Conservation (phyloP, 208 protist genomes). For the Trypanosoma lewisi region DNA sequence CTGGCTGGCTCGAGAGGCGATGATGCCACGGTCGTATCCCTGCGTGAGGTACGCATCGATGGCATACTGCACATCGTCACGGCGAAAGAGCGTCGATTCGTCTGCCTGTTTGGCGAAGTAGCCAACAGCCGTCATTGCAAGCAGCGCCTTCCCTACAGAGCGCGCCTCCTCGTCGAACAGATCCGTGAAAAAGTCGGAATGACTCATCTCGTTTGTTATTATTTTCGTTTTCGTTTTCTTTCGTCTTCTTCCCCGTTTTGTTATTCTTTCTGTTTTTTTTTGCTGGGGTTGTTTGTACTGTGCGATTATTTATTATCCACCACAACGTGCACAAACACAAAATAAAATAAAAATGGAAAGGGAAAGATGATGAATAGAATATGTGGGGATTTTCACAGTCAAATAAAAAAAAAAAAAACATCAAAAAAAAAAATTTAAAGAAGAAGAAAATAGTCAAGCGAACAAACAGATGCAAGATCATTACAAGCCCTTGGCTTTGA, state of each 20-base stretch:
- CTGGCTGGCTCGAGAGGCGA: conserved; percentile 55
- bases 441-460: conserved; percentile 9
- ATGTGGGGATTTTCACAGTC: too few species aligned
- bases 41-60: conserved; percentile 68
- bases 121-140: conserved; percentile 35
- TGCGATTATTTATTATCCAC: too few species aligned
- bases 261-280: conserved; percentile 9
- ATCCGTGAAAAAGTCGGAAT: conserved; percentile 15
- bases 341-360: background rate
- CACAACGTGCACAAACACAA: background rate
- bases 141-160: conserved; percentile 37
- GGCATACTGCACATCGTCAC: conserved; percentile 55
- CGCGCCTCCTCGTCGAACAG: conserved; percentile 30
- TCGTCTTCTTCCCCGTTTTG: background rate
- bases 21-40: conserved; percentile 71
- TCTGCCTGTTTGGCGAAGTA: conserved; percentile 33
- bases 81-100: conserved; percentile 21
- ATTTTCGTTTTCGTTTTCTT: background rate
- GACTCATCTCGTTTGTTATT: background rate
- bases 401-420: conserved; percentile 24
- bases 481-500: conserved; percentile 29
- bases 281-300: too few species aligned
- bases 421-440: conserved; percentile 22
- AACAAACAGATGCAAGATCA: background rate
- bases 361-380: too few species aligned